These are phyloP conservation scores for Biscogniauxia marginata DNA, from an alignment of 2,329 filamentous ascomycete genomes.

Conservation along the genomic window DNA sequence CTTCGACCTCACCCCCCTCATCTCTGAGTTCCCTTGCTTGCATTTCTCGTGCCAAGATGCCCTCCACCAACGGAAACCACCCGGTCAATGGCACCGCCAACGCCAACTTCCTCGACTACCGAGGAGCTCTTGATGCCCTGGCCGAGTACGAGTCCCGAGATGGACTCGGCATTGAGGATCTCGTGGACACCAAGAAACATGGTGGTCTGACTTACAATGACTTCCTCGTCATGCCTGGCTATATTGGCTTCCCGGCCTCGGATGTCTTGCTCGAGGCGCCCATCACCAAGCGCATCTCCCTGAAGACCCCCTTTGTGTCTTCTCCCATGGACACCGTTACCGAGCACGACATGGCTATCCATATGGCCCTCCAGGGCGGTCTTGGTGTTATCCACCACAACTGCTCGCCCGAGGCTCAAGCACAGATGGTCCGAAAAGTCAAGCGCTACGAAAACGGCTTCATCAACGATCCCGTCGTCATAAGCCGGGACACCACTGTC, in stretches of 20 bases:
- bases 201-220: constrained; percentile 98
- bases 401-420: constrained; percentile 95
- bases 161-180: constrained; percentile 81
- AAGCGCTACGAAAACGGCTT: constrained; percentile 99
- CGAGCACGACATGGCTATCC: constrained; percentile 98
- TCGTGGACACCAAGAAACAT: constrained; percentile 88
- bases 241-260: constrained; percentile 95
- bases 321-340: constrained; percentile 99
- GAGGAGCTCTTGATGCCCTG: constrained; percentile 75
- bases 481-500: constrained; percentile 82
- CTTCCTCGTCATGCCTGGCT: constrained; percentile 93
- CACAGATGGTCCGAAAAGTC: constrained; percentile 98
- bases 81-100: constrained; percentile 53
- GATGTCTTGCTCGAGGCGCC: constrained; percentile 86
- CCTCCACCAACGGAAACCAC: constrained; percentile 65
- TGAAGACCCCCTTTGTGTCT: constrained; percentile 96
- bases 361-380: constrained; percentile 87
- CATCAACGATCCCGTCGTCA: constrained; percentile 92
- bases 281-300: constrained; percentile 89
- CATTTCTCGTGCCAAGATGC: constrained; percentile 56
- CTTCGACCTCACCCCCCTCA: constrained; percentile 43
- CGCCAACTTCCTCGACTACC: constrained; percentile 66
- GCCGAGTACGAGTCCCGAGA: constrained; percentile 77
- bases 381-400: constrained; percentile 98
- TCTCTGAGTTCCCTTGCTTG: constrained; percentile 30